Percentiles rank a stretch among this genome's conserved stretches.
Conservation (phyloP, 495 filamentous ascomycete genomes). For the Jackrogersella multiformis region DNA sequence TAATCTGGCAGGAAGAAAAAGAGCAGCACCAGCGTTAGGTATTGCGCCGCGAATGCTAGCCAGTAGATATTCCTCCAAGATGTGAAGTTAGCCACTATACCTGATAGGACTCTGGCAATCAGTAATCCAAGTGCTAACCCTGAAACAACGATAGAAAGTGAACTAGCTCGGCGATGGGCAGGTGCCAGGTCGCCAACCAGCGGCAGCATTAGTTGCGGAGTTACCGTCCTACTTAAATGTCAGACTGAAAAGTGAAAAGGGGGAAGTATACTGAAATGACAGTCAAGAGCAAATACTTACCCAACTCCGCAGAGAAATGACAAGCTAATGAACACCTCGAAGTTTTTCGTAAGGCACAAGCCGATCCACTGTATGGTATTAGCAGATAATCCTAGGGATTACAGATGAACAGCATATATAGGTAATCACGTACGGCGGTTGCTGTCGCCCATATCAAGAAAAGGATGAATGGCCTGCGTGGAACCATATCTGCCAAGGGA, state of each 20-base stretch:
- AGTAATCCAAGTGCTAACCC: slow-evolving; percentile 76
- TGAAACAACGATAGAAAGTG: slow-evolving; percentile 73
- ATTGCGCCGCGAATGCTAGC: slow-evolving; percentile 76
- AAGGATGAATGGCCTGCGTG: slow-evolving; percentile 73
- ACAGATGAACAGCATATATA: not conserved
- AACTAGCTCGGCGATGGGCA: slow-evolving; percentile 68
- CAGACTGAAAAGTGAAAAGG: slow-evolving; percentile 8
- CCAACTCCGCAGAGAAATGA: slow-evolving; percentile 70
- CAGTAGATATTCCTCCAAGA: slow-evolving; percentile 80
- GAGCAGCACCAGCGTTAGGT: slow-evolving; percentile 68
- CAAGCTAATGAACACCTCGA: slow-evolving; percentile 69
- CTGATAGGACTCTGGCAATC: slow-evolving; percentile 75
- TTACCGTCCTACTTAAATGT: slow-evolving; percentile 66
- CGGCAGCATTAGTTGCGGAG: slow-evolving; percentile 81
- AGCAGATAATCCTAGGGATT: not conserved
- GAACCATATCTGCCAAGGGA: slow-evolving; percentile 77
- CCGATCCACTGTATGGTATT: slow-evolving; percentile 62
- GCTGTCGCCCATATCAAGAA: slow-evolving; percentile 72
- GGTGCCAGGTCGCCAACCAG: slow-evolving; percentile 80
- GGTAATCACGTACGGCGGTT: slow-evolving; percentile 61
- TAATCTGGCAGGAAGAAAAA: slow-evolving; percentile 82
- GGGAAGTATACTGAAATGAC: too few species aligned
- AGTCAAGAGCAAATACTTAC: slow-evolving; percentile 24
- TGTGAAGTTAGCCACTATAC: slow-evolving; percentile 73
- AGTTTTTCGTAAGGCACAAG: slow-evolving; percentile 70